Conservation (phyloP, 225 moss, liverwort and hornwort species). For the Polytrichum commune region DNA sequence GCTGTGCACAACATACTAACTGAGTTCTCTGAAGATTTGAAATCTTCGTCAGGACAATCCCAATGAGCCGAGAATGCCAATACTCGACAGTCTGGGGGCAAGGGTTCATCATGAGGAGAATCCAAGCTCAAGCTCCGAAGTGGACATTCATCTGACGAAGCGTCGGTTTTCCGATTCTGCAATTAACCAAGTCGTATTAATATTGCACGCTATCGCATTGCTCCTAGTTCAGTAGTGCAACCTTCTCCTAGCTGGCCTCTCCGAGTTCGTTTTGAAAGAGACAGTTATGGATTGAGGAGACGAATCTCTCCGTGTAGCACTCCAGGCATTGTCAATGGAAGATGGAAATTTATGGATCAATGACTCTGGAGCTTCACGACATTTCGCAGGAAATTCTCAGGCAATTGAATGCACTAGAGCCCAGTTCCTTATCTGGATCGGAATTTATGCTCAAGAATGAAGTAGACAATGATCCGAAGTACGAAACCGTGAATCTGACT, state of each 20-base stretch:
- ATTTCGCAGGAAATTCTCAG: no score
- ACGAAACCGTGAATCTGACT: no score
- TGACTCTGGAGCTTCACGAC: no score
- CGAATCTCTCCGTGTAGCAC: background rate
- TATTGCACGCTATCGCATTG: background rate
- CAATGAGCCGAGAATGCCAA: background rate
- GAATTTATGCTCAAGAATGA: no score
- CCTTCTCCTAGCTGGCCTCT: background rate
- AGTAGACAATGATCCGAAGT: no score
- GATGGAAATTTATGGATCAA: no score
- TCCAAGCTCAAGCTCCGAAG: background rate
- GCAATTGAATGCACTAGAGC: no score
- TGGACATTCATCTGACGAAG: background rate
- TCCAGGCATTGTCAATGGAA: no score
- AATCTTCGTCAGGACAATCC: background rate
- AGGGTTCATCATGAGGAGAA: background rate
- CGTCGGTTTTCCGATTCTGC: background rate
- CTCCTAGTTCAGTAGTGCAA: conserved; percentile 3
- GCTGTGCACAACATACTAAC: background rate
- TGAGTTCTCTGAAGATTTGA: background rate
- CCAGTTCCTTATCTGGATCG: no score
- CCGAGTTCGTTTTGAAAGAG: background rate
- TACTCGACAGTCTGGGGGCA: background rate
- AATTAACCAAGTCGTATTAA: background rate
- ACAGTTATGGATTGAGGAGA: background rate